Evolutionary conservation across 2,329 filamentous ascomycete genomes (phyloP).

Genomic region (Lasiodiplodia gonubiensis): DNA sequence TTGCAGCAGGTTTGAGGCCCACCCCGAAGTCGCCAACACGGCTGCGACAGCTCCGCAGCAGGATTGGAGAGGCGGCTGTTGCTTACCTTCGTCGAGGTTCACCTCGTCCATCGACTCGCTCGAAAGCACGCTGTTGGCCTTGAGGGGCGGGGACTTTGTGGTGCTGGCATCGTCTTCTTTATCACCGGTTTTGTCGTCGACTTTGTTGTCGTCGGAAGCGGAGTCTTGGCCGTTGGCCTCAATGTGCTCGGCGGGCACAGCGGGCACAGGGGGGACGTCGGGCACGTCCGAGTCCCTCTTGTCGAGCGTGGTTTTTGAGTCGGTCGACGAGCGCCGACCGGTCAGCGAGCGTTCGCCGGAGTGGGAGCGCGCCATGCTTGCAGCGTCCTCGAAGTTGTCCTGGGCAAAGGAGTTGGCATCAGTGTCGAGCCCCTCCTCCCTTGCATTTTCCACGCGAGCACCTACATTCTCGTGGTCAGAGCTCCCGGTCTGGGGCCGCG

Average conservation of each 20-base stretch:
- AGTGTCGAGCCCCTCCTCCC: conserved; percentile 29
- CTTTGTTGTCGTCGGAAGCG: conserved; percentile 38
- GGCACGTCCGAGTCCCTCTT: conserved; percentile 40
- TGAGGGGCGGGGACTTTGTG: conserved; percentile 24
- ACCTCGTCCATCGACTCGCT: conserved; percentile 66
- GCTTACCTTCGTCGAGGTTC: conserved; percentile 65
- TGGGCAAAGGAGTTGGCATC: conserved; percentile 42
- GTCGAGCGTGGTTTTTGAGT: conserved; percentile 20
- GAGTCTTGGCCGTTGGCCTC: conserved; percentile 28
- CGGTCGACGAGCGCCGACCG: conserved; percentile 34
- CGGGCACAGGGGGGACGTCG: conserved; percentile 31
- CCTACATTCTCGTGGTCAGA: conserved; percentile 28
- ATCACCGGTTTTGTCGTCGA: conserved; percentile 37
- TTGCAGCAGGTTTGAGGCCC: conserved; percentile 4
- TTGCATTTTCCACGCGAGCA: conserved; percentile 23
- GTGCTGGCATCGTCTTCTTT: conserved; percentile 30
- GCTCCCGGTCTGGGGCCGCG: conserved; percentile 26
- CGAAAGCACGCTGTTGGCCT: conserved; percentile 19
- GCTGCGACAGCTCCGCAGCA: background rate
- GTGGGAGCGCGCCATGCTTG: conserved; percentile 60
- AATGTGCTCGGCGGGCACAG: conserved; percentile 16
- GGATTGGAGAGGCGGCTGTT: background rate
- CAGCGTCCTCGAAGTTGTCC: conserved; percentile 85
- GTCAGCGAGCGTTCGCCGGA: conserved; percentile 63
- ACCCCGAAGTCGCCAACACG: background rate